Conservation (phyloP, 1,284 basidiomycete genomes). For the Melampsora americana region DNA sequence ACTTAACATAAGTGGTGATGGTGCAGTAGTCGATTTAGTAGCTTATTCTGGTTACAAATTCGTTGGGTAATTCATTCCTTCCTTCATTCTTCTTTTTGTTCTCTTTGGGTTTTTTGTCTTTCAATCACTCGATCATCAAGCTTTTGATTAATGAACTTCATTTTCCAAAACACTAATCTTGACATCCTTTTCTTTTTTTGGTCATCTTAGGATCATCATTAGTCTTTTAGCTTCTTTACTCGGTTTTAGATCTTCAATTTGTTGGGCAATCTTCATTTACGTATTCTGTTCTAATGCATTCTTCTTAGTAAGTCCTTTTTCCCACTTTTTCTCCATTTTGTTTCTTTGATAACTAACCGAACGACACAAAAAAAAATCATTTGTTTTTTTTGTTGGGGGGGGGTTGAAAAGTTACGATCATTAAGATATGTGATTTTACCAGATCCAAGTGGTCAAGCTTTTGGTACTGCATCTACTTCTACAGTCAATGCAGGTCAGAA, state of each 20-base stretch:
- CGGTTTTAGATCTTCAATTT: conserved; percentile 64
- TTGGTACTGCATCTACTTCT: conserved; percentile 58
- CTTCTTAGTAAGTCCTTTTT: conserved; percentile 69
- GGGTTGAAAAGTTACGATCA: conserved; percentile 72
- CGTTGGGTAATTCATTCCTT: conserved; percentile 75
- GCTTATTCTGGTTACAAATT: conserved; percentile 95
- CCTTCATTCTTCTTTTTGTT: background rate
- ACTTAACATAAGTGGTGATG: conserved; percentile 73
- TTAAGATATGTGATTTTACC: conserved; percentile 86
- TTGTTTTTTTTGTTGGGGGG: background rate
- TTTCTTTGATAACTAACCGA: conserved; percentile 4
- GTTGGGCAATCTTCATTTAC: conserved; percentile 73
- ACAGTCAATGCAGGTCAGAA: conserved; percentile 77
- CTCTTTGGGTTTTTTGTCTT: no score
- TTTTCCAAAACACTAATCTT: no score
- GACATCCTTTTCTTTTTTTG: background rate
- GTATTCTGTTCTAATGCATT: conserved; percentile 84
- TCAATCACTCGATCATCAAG: no score
- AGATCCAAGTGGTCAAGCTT: conserved; percentile 57
- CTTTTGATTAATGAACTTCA: no score
- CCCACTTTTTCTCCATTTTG: background rate
- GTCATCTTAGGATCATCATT: conserved; percentile 64
- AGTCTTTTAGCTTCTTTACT: conserved; percentile 66
- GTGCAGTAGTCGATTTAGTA: conserved; percentile 63
- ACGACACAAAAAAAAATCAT: background rate